Evolutionary conservation across 441 rosid genomes (phyloP).

Genomic region (Aquilaria agallochum): DNA sequence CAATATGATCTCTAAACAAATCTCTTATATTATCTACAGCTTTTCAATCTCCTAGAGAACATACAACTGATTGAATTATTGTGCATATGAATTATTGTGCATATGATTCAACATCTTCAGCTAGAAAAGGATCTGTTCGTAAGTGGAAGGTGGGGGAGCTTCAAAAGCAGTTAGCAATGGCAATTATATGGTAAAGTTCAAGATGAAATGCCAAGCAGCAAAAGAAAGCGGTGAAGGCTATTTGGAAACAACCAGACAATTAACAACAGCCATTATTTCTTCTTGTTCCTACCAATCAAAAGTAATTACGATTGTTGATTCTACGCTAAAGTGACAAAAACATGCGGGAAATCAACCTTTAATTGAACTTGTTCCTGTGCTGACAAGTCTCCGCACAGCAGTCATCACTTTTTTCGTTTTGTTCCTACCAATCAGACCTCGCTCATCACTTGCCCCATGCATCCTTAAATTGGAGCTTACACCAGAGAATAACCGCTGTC

Average conservation of each 20-base stretch:
- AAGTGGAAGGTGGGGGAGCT: background rate
- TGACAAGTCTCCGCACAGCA: slow-evolving; percentile 53
- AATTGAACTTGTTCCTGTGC: slow-evolving; percentile 34
- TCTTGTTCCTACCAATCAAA: no score
- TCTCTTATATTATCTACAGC: no score
- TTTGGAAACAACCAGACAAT: no score
- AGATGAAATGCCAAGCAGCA: background rate
- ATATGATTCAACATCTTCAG: no score
- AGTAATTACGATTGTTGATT: background rate
- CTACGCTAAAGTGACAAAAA: slow-evolving; percentile 1
- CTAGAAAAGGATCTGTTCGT: no score
- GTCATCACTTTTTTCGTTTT: slow-evolving; percentile 35
- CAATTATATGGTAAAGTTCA: background rate
- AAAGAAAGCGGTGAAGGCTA: background rate
- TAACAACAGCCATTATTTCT: no score
- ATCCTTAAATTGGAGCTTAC: slow-evolving; percentile 32
- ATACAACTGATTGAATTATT: no score
- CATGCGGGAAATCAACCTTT: slow-evolving; percentile 35
- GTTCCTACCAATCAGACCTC: slow-evolving; percentile 19
- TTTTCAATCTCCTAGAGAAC: no score
- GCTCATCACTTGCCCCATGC: slow-evolving; percentile 23
- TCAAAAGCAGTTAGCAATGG: no score
- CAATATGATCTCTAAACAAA: no score
- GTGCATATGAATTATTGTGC: no score
- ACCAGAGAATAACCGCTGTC: slow-evolving; percentile 25